Conservation (phyloP, 129 eudicot species). For the Artemisia annua region DNA sequence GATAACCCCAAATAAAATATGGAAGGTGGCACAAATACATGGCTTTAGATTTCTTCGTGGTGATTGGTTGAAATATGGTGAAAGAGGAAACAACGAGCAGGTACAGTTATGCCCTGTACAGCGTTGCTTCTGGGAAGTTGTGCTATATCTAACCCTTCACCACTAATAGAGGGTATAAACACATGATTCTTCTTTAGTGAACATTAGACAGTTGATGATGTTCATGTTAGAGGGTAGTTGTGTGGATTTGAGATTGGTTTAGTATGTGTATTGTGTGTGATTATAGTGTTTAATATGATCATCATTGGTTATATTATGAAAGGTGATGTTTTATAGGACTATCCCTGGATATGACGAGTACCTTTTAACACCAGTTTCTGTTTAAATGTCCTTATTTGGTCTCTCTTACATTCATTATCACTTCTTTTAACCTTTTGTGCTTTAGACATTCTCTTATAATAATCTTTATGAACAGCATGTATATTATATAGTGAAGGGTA, state of each 20-base stretch:
- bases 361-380: no score
- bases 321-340: no score
- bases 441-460: no score
- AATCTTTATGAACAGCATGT: no score
- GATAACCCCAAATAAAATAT: constrained; percentile 20
- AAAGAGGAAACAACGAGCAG: background rate
- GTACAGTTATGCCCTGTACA: constrained; percentile 10
- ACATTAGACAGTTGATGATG: background rate
- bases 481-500: no score
- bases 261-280: constrained; percentile 19
- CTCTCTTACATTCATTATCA: no score
- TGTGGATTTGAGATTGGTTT: constrained; percentile 13
- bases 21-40: constrained; percentile 20
- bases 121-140: constrained; percentile 10
- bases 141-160: background rate
- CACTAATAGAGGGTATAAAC: background rate
- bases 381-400: no score
- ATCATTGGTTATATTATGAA: no score
- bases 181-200: background rate
- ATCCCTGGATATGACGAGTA: no score
- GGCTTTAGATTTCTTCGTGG: no score
- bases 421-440: no score
- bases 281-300: constrained; percentile 12
- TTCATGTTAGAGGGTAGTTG: constrained; percentile 1
- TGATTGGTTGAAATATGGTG: constrained; percentile 16